Evolutionary conservation across 2,329 filamentous ascomycete species (phyloP), one percentile per base, ranked within the genome.

Genomic region (Cordyceps pruinosa): DNA sequence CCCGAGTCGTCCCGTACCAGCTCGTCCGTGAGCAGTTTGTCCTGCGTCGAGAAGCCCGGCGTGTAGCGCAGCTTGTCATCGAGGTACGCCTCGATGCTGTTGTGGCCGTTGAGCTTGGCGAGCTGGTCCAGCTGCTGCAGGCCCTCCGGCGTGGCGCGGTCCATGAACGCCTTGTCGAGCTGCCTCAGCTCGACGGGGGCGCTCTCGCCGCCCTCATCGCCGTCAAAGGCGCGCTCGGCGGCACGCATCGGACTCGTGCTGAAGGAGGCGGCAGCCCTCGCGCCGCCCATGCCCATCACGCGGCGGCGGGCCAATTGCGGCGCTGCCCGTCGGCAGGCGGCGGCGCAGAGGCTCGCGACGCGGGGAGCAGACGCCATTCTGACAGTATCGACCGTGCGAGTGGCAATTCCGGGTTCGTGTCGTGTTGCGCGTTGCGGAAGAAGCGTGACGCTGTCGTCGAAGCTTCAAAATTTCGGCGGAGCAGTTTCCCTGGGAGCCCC

Each of bases 281-380:
- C 35, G 53, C 45, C n/a, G 25, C 12, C 13, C 23, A 55, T 30
- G 34, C 13, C 23, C 39, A 26, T 57, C 46, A 41, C 17, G 8
- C 34, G 44, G 19, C 25, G 53, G 8, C 25, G 53, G 35, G 25
- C 26, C 34, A 56, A 46, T 55, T 47, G 53, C 15, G 44, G 54
- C 30, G 65, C 56, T 45, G 65, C 63, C 54, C 66, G 66, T 37
- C 68, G 70, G 61, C 71, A 73, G 42, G 66, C 64, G 58, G 69
- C 55, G 37, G 64, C 58, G 62, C 72, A 73, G 58, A 74, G 65
- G 65, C 72, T 69, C 56, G 67, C 66, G 63, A 70, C 70, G 62
- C 65, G 66, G 57, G 70, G 70, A 62, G 72, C 67, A 64, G 73
- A 70, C 59, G 72, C 70, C 72, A 75, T 75, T 63, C 62, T 62